These are phyloP conservation scores for Globisporangium spinosum DNA, from an alignment of 352 stramenopile species.

Conservation along the genomic window DNA sequence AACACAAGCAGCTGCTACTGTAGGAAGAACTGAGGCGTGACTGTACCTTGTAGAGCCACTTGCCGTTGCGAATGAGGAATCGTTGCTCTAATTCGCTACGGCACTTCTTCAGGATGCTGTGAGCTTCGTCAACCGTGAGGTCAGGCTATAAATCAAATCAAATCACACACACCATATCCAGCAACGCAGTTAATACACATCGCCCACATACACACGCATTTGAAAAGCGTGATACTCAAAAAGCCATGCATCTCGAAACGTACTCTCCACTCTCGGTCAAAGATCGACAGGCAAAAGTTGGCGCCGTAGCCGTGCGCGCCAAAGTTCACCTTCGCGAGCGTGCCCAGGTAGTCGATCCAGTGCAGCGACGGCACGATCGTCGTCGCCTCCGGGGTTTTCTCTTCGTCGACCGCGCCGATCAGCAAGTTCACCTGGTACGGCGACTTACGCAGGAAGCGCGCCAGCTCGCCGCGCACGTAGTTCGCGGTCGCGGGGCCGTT, in stretches of 20 bases:
- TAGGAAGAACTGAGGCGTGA: not conserved
- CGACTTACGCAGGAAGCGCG: slow-evolving; percentile 72
- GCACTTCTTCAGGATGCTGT: slow-evolving; percentile 73
- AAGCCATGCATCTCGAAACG: slow-evolving; percentile 10
- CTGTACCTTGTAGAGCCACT: slow-evolving; percentile 79
- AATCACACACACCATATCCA: not conserved
- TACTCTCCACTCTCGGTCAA: slow-evolving; percentile 84
- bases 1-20: not conserved
- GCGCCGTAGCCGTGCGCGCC: slow-evolving; percentile 81
- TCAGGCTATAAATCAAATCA: slow-evolving; percentile 36
- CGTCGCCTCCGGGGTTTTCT: slow-evolving; percentile 26
- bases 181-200: not conserved
- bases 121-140: slow-evolving; percentile 72
- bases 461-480: slow-evolving; percentile 80
- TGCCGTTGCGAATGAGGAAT: slow-evolving; percentile 85
- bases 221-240: not conserved
- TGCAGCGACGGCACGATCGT: slow-evolving; percentile 64
- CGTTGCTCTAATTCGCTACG: slow-evolving; percentile 75
- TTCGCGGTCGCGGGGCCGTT: slow-evolving; percentile 78
- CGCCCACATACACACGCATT: not conserved
- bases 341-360: slow-evolving; percentile 87
- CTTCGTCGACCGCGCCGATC: slow-evolving; percentile 64
- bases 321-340: slow-evolving; percentile 87
- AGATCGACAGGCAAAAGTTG: slow-evolving; percentile 85
- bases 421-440: slow-evolving; percentile 87